Evolutionary conservation across 2,329 filamentous ascomycete species (phyloP).

Genomic region (Xylariaceae sp.): DNA sequence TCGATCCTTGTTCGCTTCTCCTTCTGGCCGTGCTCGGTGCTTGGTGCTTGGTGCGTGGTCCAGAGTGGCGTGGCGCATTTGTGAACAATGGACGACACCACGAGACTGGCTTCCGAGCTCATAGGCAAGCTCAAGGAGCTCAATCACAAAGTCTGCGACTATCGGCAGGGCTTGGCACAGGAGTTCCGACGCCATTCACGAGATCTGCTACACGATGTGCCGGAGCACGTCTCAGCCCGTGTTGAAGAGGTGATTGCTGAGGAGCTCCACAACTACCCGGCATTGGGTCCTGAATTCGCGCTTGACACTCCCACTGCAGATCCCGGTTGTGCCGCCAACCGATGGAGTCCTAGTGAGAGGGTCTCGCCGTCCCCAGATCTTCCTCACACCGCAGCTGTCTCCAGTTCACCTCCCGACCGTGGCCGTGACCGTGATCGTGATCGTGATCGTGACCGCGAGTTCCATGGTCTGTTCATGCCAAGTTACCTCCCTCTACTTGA

Average conservation of each 20-base stretch:
- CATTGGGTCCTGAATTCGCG: slow-evolving; percentile 38
- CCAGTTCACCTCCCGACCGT: slow-evolving; percentile 45
- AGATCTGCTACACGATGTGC: slow-evolving; percentile 44
- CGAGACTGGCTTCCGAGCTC: slow-evolving; percentile 47
- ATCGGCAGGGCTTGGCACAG: slow-evolving; percentile 51
- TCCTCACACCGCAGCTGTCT: slow-evolving; percentile 35
- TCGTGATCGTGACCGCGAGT: slow-evolving; percentile 53
- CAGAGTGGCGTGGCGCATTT: slow-evolving; percentile 15
- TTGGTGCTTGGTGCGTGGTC: slow-evolving; percentile 2
- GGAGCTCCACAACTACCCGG: slow-evolving; percentile 41
- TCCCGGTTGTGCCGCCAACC: slow-evolving; percentile 18
- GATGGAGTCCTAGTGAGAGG: slow-evolving; percentile 25
- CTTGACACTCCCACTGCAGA: slow-evolving; percentile 16
- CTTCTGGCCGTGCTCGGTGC: slow-evolving; percentile 1
- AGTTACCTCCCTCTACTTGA: slow-evolving; percentile 59
- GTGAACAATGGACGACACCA: slow-evolving; percentile 43
- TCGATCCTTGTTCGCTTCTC: slow-evolving; percentile 4
- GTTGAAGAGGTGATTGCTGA: slow-evolving; percentile 44
- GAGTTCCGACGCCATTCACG: slow-evolving; percentile 53
- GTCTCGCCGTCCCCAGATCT: slow-evolving; percentile 39
- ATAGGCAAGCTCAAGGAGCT: slow-evolving; percentile 51
- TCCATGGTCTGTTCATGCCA: slow-evolving; percentile 59
- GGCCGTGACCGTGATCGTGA: slow-evolving; percentile 53
- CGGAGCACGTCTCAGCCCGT: slow-evolving; percentile 41
- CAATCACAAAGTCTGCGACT: slow-evolving; percentile 51